phyloP scores from a whole-genome alignment of 2,329 filamentous ascomycete species.

The Penicillium glabrum region DNA sequence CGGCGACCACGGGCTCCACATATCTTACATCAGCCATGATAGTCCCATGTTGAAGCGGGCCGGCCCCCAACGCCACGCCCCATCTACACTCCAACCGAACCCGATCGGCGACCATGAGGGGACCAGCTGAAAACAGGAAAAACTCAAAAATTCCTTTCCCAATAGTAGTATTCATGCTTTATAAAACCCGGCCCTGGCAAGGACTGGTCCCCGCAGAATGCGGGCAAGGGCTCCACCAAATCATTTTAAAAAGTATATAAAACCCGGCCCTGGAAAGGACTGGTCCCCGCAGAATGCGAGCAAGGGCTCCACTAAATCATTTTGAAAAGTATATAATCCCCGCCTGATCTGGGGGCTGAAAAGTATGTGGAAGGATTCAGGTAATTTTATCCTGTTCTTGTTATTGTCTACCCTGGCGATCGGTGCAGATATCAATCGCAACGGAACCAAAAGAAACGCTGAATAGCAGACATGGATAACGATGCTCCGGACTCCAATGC shows the following conservation, averaged over 20 bases:
- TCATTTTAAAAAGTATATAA: background rate
- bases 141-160: background rate
- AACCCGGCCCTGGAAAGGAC: background rate
- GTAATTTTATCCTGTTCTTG: background rate
- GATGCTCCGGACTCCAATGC: background rate
- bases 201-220: background rate
- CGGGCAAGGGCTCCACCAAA: background rate
- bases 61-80: background rate
- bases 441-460: background rate
- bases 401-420: background rate
- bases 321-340: background rate
- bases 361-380: background rate
- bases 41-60: background rate
- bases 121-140: background rate
- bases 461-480: background rate
- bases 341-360: too few species aligned
- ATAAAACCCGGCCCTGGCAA: background rate
- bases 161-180: background rate
- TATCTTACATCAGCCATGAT: background rate
- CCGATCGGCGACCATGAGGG: background rate
- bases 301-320: background rate
- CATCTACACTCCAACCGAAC: background rate
- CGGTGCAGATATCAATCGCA: background rate
- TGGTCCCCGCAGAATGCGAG: background rate
- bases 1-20: conserved; percentile 1